Base-by-base conservation (phyloP, 2,329 filamentous ascomycete species). In the Aspergillus novofumigatus region DNA sequence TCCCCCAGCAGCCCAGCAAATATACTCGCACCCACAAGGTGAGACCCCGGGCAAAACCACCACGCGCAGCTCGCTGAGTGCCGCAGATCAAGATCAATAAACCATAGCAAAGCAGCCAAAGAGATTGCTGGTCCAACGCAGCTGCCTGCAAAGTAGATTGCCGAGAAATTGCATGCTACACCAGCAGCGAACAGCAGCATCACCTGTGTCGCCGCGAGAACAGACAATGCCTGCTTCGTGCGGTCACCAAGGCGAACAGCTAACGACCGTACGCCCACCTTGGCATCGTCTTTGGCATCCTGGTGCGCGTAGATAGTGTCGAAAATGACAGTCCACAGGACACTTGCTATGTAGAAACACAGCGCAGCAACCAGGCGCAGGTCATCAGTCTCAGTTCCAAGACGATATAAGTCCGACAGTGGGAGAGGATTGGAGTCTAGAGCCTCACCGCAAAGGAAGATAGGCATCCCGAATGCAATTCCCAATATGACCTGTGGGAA, bases 291-390 rank as follows among this genome's bases (percentile, higher is more conserved):
- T 67, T 87, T 87, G 72, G 93, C 88, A 67, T 96, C 91, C 86
- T 94, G 93, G 71, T 95, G 91, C 14, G 91, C 91, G 28, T 96
- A 96, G 32, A 96, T 91, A 85, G 94, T 95, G 72, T 96, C 91
- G 72, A 95, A 96, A 42, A 95, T 76, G 26, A 95, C 82, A 0
- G 91, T 95, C 92, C 92, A 96, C 3, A 91, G 89, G 32, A 38
- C 8, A 38, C 14, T 38, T 7, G 5, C 32, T 38, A 38, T 38
- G 32, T 17, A 38, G 32, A 38, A 38, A 38, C 32, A 38, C 14
- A 38, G 4, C 32, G 14, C 32, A 38, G 32, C 14, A 17, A 38
- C 14, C 32, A 17, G 32, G 32, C 14, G 14, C 14, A 35, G 11
- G 5, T 35, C 32, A 17, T 35, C 5, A 4, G 32, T 17, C 14